A percentile compares a stretch with the other conserved stretches of the same genome.
These are phyloP conservation scores for Apocynum venetum DNA, from an alignment of 257 asterid genomes.

Conservation along the genomic window DNA sequence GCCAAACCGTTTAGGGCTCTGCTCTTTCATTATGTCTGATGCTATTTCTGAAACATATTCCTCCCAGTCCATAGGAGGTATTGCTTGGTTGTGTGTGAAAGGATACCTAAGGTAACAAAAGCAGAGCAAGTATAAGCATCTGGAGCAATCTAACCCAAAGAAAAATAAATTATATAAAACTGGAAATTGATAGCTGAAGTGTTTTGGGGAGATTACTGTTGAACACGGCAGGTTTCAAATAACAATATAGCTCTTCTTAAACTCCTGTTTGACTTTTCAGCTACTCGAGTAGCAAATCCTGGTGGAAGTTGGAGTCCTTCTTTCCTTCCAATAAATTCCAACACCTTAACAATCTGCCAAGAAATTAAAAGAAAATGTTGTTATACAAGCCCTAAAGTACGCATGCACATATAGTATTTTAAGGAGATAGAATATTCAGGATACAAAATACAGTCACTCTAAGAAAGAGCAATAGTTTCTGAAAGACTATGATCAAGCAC, in stretches of 20 bases:
- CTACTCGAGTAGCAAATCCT: slow-evolving; percentile 75
- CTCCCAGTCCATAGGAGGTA: slow-evolving; percentile 97
- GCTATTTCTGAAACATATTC: slow-evolving; percentile 87
- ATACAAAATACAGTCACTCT: not conserved
- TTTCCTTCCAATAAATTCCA: slow-evolving; percentile 89
- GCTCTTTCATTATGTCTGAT: slow-evolving; percentile 87
- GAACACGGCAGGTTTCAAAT: slow-evolving; percentile 92
- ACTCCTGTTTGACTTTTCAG: slow-evolving; percentile 82
- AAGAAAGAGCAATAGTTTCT: not conserved
- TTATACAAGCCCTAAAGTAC: not conserved
- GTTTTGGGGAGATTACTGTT: slow-evolving; percentile 53
- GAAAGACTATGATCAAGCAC: not conserved
- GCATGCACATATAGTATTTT: not conserved
- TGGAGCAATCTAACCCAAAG: not conserved
- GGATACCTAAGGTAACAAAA: slow-evolving; percentile 64
- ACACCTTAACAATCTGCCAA: slow-evolving; percentile 62
- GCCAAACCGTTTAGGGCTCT: slow-evolving; percentile 86
- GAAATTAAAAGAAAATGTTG: not conserved
- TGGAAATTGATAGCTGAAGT: not conserved
- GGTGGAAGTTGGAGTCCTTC: slow-evolving; percentile 79
- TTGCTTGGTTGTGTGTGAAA: slow-evolving; percentile 62
- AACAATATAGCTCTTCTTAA: slow-evolving; percentile 86
- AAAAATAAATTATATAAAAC: not conserved
- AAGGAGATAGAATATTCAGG: not conserved
- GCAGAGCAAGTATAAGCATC: slow-evolving; percentile 8